phyloP scores from a whole-genome alignment of 2,329 filamentous ascomycete species.

The Magnaporthiopsis rhizophila region DNA sequence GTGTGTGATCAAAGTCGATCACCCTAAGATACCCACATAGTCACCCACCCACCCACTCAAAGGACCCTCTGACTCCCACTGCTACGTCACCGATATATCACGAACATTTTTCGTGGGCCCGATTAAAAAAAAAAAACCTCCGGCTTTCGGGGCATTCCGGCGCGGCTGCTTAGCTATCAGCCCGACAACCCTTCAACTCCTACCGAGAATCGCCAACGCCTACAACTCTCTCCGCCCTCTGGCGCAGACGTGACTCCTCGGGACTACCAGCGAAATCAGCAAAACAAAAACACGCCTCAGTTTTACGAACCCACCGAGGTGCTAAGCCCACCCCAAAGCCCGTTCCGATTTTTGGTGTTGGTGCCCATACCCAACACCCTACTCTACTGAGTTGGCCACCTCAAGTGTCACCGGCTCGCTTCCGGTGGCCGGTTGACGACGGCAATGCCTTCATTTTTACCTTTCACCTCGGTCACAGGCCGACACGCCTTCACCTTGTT shows the following conservation, averaged over 20 bases:
- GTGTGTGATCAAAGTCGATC: not conserved
- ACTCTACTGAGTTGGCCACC: not conserved
- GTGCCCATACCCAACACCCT: not conserved
- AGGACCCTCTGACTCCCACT: not conserved
- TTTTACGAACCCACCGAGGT: not conserved
- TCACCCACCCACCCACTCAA: no score
- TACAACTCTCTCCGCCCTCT: not conserved
- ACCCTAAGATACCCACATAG: not conserved
- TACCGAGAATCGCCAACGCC: not conserved
- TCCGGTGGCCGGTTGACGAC: conserved; percentile 3
- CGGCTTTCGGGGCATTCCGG: not conserved
- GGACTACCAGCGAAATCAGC: no score
- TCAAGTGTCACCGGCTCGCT: conserved; percentile 1
- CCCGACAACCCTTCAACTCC: not conserved
- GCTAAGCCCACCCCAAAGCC: not conserved
- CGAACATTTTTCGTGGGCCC: not conserved
- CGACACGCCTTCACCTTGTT: conserved; percentile 46
- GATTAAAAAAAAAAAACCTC: not conserved
- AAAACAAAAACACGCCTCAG: not conserved
- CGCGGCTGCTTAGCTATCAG: not conserved
- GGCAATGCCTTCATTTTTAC: conserved; percentile 49
- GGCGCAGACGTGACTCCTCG: not conserved
- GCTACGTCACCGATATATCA: not conserved
- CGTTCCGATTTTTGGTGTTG: not conserved
- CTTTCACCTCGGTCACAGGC: conserved; percentile 43